These are phyloP conservation scores for Neurospora crassa DNA, from an alignment of 2,329 filamentous ascomycete species.

Conservation along the genomic window DNA sequence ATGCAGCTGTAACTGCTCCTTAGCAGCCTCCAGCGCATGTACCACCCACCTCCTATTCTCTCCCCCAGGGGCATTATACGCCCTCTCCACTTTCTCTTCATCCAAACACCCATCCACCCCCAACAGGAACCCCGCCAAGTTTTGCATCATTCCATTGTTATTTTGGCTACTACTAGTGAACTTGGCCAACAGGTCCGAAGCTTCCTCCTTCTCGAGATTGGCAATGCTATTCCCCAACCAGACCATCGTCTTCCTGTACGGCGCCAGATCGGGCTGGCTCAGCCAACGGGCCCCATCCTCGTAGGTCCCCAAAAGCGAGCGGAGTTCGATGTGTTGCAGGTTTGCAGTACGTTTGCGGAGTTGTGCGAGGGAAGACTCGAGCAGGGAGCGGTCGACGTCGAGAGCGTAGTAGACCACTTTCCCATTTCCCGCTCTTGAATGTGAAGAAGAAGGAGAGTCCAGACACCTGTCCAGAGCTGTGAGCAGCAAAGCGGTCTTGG, in stretches of 20 bases:
- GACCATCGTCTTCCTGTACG: constrained; percentile 2
- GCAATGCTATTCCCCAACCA: constrained; percentile 10
- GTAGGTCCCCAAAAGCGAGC: constrained; percentile 7
- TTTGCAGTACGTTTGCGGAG: not conserved
- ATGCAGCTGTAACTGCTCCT: not conserved
- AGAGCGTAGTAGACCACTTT: constrained; percentile 7
- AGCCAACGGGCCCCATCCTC: constrained; percentile 7
- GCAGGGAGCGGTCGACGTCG: constrained; percentile 7
- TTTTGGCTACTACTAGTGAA: not conserved
- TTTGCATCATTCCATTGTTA: not conserved
- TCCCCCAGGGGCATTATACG: constrained; percentile 5
- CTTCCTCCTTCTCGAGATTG: constrained; percentile 5
- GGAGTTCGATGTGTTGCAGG: constrained; percentile 2
- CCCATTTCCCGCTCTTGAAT: not conserved
- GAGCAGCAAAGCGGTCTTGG: constrained; percentile 4
- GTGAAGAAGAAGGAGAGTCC: not conserved
- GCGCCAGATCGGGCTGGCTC: not conserved
- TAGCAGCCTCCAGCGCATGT: constrained; percentile 4
- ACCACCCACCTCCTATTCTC: constrained; percentile 6
- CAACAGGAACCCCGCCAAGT: constrained; percentile 5
- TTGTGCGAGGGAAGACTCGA: constrained; percentile 1
- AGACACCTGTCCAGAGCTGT: not conserved
- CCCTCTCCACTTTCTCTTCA: not conserved
- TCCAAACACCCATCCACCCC: constrained; percentile 9
- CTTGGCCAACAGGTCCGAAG: constrained; percentile 1